Conservation (phyloP, 2,329 filamentous ascomycete genomes). For the Cladosporium sp. region DNA sequence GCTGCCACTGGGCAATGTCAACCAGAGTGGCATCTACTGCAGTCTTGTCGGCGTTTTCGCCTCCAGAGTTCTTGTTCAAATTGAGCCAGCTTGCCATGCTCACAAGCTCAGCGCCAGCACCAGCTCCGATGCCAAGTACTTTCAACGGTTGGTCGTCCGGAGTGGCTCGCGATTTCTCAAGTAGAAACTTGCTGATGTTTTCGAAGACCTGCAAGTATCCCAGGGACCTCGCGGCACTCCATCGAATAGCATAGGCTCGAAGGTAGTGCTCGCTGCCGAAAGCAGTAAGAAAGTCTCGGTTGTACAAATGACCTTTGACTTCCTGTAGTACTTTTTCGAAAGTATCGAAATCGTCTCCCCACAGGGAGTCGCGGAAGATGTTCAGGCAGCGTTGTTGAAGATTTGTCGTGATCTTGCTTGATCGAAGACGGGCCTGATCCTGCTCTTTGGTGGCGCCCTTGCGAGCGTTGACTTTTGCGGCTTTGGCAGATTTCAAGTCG, state of each 20-base stretch:
- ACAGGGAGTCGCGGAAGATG: constrained; percentile 18
- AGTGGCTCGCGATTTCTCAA: neutral
- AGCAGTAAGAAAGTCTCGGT: constrained; percentile 80
- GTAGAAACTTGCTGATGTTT: constrained; percentile 36
- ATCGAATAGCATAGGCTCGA: constrained; percentile 81
- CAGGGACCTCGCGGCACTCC: constrained; percentile 84
- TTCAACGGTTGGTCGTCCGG: constrained; percentile 31
- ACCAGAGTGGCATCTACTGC: constrained; percentile 43
- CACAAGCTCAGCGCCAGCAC: constrained; percentile 67
- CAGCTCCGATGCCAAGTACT: constrained; percentile 63
- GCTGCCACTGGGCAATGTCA: constrained; percentile 79
- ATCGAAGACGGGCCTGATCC: neutral
- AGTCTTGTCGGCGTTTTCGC: neutral
- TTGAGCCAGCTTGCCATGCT: constrained; percentile 53
- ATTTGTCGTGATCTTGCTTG: constrained; percentile 6
- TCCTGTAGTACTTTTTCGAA: constrained; percentile 10
- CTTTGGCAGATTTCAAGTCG: constrained; percentile 14
- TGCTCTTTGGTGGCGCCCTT: constrained; percentile 12
- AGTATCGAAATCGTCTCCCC: neutral
- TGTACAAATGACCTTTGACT: constrained; percentile 68
- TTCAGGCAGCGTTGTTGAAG: constrained; percentile 18
- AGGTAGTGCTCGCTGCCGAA: constrained; percentile 74
- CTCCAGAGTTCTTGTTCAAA: neutral
- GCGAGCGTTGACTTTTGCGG: constrained; percentile 1
- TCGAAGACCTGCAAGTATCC: constrained; percentile 66